Evolutionary conservation across 148 eudicot species (phyloP), one percentile per base, ranked within the genome.

Genomic region (Oxyria digyna): DNA sequence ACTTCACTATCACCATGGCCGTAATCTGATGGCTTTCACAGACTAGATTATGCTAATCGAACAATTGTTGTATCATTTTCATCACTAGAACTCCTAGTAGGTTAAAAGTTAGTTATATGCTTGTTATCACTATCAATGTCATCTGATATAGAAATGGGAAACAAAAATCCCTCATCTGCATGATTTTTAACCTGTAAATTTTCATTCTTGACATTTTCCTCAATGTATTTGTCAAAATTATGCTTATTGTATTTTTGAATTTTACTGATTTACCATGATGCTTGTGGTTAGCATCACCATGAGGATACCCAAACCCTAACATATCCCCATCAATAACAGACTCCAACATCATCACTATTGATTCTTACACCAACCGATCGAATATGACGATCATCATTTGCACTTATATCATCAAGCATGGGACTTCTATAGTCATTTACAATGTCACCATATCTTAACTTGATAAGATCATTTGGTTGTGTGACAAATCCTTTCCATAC

Each of bases 291-390:
- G 71, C 69, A 35, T 72, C 80, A 69, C 73, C 75, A 68, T 77
- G 76, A 45, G 71, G 66, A 67, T 76, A 69, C 76, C 78, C 78
- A 21, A 85, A 72, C 52, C 81, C 77, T 71, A 82, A 76, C 20
- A 80, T 70, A 69, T 85, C 80, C 80, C 74, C 68, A 67, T 85
- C 85, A 69, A 77, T 82, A 79, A 85, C 91, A 65, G 86, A 93
- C 69, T 89, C 98, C 67, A 40, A 96, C 96, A 72, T 81, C 88
- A 80, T 93, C 98, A 83, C 92, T 87, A 66, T 89, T 93, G 63
- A 93, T 89, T 54, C 98, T 96, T 54, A 93, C 98, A 63, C 98
- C 98, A 73, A 93, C 90, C 23, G 96, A 93, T 83, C 98, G 81
- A 74, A 93, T 96, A 46, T 87, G 96, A 72, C 85, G 89, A 68